Evolutionary conservation across 768 basidiomycete genomes (phyloP).

Genomic region (Boletus edulis): DNA sequence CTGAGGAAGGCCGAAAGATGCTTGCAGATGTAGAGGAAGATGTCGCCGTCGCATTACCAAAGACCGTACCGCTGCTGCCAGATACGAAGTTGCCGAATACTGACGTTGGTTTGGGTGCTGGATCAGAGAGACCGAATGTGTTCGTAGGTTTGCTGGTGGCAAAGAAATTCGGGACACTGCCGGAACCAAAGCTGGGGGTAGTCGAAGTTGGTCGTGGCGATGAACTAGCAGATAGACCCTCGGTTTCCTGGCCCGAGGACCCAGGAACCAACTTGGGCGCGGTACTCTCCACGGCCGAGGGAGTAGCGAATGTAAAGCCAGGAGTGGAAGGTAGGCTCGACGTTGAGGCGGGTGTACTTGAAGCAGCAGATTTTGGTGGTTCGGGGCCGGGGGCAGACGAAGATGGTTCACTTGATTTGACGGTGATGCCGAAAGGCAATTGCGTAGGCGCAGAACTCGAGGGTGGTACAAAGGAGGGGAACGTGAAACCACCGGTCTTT

Average conservation of each 20-base stretch:
- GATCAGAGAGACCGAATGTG: constrained; percentile 21
- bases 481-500: constrained; percentile 23
- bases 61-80: constrained; percentile 17
- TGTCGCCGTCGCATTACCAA: constrained; percentile 15
- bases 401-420: constrained; percentile 20
- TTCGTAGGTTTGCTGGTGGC: constrained; percentile 13
- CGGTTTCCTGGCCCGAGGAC: constrained; percentile 11
- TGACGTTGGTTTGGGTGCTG: constrained; percentile 20
- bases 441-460: constrained; percentile 7
- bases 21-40: constrained; percentile 13
- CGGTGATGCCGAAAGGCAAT: constrained; percentile 10
- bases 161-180: constrained; percentile 24
- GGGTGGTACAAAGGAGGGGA: constrained; percentile 25
- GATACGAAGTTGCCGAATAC: constrained; percentile 27
- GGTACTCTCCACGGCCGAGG: constrained; percentile 8
- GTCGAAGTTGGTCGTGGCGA: constrained; percentile 11
- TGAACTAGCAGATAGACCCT: constrained; percentile 2
- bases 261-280: constrained; percentile 3
- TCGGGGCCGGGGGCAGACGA: constrained; percentile 14
- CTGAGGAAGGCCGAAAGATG: constrained; percentile 21
- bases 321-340: constrained; percentile 9
- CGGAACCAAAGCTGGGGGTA: constrained; percentile 16
- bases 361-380: constrained; percentile 26
- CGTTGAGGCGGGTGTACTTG: constrained; percentile 4
- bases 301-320: constrained; percentile 17